Evolutionary conservation across 352 stramenopile species (phyloP).

Genomic region (Blastocystis sp.): DNA sequence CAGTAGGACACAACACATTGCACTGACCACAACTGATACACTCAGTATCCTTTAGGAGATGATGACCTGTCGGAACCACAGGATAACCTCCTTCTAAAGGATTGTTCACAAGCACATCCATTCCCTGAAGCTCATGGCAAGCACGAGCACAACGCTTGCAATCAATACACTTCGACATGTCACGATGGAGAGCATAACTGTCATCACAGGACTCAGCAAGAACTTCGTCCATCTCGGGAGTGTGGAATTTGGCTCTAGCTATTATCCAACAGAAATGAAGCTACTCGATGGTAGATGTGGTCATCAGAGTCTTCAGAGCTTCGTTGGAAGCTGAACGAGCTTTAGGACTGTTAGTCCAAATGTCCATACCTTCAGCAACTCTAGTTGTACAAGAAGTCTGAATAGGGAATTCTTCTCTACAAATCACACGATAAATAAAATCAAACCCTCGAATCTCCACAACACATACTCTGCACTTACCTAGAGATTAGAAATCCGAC

Average conservation of each 20-base stretch:
- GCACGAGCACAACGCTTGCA: constrained; percentile 72
- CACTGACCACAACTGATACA: constrained; percentile 74
- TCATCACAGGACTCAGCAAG: constrained; percentile 52
- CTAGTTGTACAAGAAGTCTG: constrained; percentile 59
- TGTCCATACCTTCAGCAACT: constrained; percentile 66
- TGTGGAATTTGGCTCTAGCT: constrained; percentile 52
- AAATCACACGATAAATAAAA: neutral
- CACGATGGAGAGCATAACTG: constrained; percentile 69
- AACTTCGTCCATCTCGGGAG: constrained; percentile 49
- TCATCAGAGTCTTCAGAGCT: constrained; percentile 62
- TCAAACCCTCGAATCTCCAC: constrained; percentile 66
- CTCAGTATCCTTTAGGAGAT: constrained; percentile 72
- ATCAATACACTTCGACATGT: constrained; percentile 72
- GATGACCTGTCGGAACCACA: constrained; percentile 69
- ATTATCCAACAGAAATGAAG: neutral
- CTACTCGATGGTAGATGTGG: constrained; percentile 14
- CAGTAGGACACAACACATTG: constrained; percentile 71
- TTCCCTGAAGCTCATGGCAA: constrained; percentile 69
- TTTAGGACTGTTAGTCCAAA: constrained; percentile 66
- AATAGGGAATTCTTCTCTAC: constrained; percentile 65
- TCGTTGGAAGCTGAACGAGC: constrained; percentile 58
- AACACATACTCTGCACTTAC: constrained; percentile 61
- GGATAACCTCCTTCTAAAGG: constrained; percentile 50
- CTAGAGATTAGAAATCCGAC: neutral
- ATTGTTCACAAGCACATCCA: constrained; percentile 62